Percentiles rank a stretch among this genome's conserved stretches.
Evolutionary conservation across 176 grass and related monocot species (phyloP).

Genomic region (Metroxylon sagu): DNA sequence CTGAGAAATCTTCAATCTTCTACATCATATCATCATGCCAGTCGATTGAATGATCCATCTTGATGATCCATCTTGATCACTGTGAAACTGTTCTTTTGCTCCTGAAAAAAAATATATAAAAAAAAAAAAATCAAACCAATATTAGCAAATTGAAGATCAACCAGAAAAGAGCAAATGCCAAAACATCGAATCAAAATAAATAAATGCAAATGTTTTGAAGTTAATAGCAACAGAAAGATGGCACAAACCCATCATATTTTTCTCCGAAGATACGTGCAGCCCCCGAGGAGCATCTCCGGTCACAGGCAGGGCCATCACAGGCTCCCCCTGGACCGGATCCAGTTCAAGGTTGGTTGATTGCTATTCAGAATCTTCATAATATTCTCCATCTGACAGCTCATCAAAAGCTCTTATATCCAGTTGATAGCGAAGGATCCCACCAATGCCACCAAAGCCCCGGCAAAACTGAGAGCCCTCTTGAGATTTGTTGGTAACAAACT

Average conservation of each 20-base stretch:
- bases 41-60: neutral
- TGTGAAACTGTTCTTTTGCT: neutral
- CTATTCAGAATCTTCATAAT: slow-evolving; percentile 28
- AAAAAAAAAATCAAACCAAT: too few species aligned
- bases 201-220: too few species aligned
- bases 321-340: slow-evolving; percentile 27
- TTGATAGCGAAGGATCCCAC: slow-evolving; percentile 27
- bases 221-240: too few species aligned
- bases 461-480: slow-evolving; percentile 26
- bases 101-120: neutral
- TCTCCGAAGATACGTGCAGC: slow-evolving; percentile 15
- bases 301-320: slow-evolving; percentile 7
- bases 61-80: neutral
- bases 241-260: slow-evolving; percentile 11
- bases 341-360: slow-evolving; percentile 24
- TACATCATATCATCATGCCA: neutral
- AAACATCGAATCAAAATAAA: too few species aligned
- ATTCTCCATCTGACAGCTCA: slow-evolving; percentile 21
- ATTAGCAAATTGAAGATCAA: too few species aligned
- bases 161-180: too few species aligned
- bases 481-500: slow-evolving; percentile 25
- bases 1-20: too few species aligned
- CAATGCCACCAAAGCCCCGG: slow-evolving; percentile 25
- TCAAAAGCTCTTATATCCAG: slow-evolving; percentile 20
- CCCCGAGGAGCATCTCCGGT: slow-evolving; percentile 10